Conservation (phyloP, 345 rosid genomes). For the Kandelia obovata region DNA sequence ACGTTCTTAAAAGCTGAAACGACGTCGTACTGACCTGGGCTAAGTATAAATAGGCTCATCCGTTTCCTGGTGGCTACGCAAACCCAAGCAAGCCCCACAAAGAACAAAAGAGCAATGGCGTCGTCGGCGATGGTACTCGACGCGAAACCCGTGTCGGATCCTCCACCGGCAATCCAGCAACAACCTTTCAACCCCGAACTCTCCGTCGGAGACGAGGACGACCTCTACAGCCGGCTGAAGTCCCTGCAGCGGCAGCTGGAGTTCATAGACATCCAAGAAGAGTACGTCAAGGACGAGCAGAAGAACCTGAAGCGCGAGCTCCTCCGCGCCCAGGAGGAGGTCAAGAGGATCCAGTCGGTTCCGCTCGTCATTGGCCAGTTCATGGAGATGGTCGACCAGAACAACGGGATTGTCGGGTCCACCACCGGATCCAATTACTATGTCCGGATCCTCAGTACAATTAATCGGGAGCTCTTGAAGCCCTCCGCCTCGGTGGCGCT, state of each 20-base stretch:
- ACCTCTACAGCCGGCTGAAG: slow-evolving; percentile 74
- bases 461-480: slow-evolving; percentile 81
- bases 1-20: neutral
- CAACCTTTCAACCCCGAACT: slow-evolving; percentile 11
- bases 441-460: slow-evolving; percentile 89
- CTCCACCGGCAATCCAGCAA: slow-evolving; percentile 19
- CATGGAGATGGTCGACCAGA: slow-evolving; percentile 99
- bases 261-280: slow-evolving; percentile 91
- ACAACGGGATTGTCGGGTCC: slow-evolving; percentile 98
- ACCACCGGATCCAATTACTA: slow-evolving; percentile 97
- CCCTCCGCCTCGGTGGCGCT: slow-evolving; percentile 98
- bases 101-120: slow-evolving; percentile 31
- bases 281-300: slow-evolving; percentile 95
- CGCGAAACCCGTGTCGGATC: slow-evolving; percentile 42
- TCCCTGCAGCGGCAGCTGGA: slow-evolving; percentile 77
- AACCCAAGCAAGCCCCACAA: neutral
- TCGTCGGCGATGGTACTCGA: slow-evolving; percentile 54
- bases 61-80: neutral
- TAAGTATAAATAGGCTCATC: neutral
- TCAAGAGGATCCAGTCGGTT: slow-evolving; percentile 93
- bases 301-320: slow-evolving; percentile 91
- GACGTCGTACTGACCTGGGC: neutral
- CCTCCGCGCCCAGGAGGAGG: slow-evolving; percentile 94
- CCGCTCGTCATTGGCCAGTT: slow-evolving; percentile 95
- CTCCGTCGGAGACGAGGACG: slow-evolving; percentile 59